A percentile compares a stretch with the other conserved stretches of the same genome.
These are phyloP conservation scores for Tulasnella sp. DNA, from an alignment of 768 basidiomycete genomes.

Conservation along the genomic window DNA sequence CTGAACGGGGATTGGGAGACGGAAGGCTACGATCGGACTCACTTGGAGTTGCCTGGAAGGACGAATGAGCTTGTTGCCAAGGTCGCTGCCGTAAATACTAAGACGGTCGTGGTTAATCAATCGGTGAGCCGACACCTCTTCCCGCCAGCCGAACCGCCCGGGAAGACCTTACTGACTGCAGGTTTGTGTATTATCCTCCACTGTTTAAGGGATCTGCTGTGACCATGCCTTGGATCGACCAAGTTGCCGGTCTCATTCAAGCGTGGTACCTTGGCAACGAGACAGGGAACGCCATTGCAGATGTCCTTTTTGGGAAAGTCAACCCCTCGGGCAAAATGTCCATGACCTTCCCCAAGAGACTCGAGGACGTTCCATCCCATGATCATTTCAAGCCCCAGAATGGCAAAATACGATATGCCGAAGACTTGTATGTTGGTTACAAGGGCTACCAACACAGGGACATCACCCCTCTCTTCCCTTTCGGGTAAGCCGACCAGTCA, in stretches of 20 bases:
- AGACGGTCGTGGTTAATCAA: constrained; percentile 55
- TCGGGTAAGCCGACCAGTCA: constrained; percentile 53
- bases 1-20: constrained; percentile 63
- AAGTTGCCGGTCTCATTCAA: constrained; percentile 60
- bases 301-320: constrained; percentile 62
- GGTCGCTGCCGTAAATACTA: constrained; percentile 58
- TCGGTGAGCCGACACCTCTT: constrained; percentile 49
- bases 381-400: constrained; percentile 62
- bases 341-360: constrained; percentile 60
- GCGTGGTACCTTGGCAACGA: constrained; percentile 72
- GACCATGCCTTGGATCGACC: constrained; percentile 71
- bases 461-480: constrained; percentile 64
- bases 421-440: constrained; percentile 51
- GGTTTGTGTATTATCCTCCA: neutral
- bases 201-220: constrained; percentile 62
- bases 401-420: constrained; percentile 45
- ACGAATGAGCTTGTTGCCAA: constrained; percentile 62
- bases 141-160: neutral
- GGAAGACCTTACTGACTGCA: constrained; percentile 1
- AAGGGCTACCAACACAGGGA: constrained; percentile 62
- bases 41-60: constrained; percentile 60
- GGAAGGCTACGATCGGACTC: constrained; percentile 72
- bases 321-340: constrained; percentile 66
- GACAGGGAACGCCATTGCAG: constrained; percentile 64
- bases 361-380: constrained; percentile 66